These are phyloP conservation scores for Phytophthora ohioensis DNA, from an alignment of 352 stramenopile genomes.

Conservation along the genomic window DNA sequence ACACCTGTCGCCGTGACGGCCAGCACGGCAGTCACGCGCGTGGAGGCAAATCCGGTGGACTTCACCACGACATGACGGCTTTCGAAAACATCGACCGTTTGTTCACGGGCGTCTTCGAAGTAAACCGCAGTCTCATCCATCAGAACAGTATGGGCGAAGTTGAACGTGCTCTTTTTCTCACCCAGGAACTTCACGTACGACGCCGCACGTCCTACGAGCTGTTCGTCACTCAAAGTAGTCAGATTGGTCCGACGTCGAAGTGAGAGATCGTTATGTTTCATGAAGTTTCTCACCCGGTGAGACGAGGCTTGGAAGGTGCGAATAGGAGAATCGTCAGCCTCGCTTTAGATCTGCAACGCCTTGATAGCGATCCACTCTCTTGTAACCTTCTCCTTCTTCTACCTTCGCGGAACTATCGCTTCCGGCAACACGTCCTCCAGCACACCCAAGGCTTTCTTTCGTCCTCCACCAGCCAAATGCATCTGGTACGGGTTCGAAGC, in stretches of 20 bases:
- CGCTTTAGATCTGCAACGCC: neutral
- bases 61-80: neutral
- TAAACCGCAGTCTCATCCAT: neutral
- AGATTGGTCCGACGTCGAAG: neutral
- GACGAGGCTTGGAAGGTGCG: neutral
- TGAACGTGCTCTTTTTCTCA: neutral
- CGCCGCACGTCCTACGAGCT: neutral
- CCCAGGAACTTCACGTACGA: neutral
- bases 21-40: neutral
- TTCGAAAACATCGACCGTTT: neutral
- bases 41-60: neutral
- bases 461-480: neutral
- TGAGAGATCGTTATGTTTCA: neutral
- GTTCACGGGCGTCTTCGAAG: neutral
- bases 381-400: slow-evolving; percentile 5
- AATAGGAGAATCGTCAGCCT: neutral
- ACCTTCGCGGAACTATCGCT: neutral
- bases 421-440: neutral
- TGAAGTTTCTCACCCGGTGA: neutral
- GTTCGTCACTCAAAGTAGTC: neutral
- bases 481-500: no score
- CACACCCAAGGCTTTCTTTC: neutral
- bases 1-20: neutral
- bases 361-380: neutral
- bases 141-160: neutral